Evolutionary conservation across 164 flowering plant genomes (phyloP), one percentile per base, ranked within the genome.

Genomic region (Akebia trifoliata): DNA sequence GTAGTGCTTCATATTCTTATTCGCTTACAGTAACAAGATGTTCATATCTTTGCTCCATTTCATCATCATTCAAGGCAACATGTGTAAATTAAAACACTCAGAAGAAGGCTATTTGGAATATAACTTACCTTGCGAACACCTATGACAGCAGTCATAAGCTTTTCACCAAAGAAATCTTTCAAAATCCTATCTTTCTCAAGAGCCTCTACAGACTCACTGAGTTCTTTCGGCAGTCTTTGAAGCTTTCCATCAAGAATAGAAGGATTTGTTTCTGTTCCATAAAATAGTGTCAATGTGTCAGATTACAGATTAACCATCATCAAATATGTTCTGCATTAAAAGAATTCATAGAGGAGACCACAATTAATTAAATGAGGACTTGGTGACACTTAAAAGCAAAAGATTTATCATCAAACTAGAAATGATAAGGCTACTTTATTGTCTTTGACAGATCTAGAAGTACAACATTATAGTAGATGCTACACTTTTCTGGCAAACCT

Each of bases 91-190:
- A n/a, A n/a, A n/a, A n/a, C n/a, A n/a, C n/a, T n/a, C n/a, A n/a
- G n/a, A n/a, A n/a, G n/a, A n/a, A 34, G 30, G 3, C 12, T 47
- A 42, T 9, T 28, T 29, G 1, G 43, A 43, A 38, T 10, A 29
- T 25, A 45, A 69, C 64, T 30, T 77, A 87, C 99, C 96, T 86
- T 83, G 43, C 97, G 85, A 57, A 87, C 77, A 40, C 85, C 99
- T 53, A 58, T 72, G 37, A 94, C 74, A 63, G 93, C 90, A 30
- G 76, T 68, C 47, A 76, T 42, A 63, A 90, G 82, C 73, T 85
- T 83, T 61, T 86, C 84, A 58, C 90, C 97, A 31, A 88, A 66
- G 8, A 88, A 52, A 28, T 83, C 84, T 36, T 68, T 70, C 60
- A 94, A 52, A 47, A 74, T 50, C 26, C 50, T n/a, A 61, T 90